phyloP scores from a whole-genome alignment of 176 grass and related monocot genomes.

The Phyllostachys edulis region DNA sequence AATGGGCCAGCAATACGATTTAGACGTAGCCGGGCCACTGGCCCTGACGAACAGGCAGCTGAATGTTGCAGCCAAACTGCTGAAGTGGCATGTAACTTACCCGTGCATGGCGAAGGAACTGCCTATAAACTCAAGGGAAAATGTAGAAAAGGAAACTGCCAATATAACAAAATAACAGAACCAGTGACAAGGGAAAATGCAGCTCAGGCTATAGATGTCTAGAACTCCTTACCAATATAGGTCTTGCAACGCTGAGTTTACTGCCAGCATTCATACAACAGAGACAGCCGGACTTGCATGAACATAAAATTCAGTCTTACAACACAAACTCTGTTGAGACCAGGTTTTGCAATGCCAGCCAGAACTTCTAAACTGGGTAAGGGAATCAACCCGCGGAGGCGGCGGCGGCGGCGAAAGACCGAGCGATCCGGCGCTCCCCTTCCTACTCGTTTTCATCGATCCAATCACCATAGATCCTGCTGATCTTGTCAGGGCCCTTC shows the following conservation, averaged over 20 bases:
- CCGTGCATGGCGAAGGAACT: background rate
- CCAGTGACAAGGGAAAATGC: background rate
- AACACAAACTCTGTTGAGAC: background rate
- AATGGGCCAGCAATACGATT: background rate
- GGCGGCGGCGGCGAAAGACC: background rate
- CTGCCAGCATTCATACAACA: constrained; percentile 22
- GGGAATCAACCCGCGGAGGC: background rate
- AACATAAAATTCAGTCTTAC: background rate
- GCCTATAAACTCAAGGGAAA: background rate
- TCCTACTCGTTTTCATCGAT: constrained; percentile 84
- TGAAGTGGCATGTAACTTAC: background rate
- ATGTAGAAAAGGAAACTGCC: background rate
- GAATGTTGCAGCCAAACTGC: background rate
- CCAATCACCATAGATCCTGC: constrained; percentile 92
- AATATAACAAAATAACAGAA: background rate
- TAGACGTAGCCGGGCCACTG: background rate
- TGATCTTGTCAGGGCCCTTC: constrained; percentile 96
- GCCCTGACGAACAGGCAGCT: background rate
- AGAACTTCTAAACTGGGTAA: constrained; percentile 21
- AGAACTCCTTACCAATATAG: constrained; percentile 5
- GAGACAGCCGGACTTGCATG: constrained; percentile 2
- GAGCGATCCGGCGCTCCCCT: background rate
- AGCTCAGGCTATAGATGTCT: background rate
- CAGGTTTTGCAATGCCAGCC: constrained; percentile 34
- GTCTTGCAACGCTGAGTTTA: background rate